Evolutionary conservation across 495 filamentous ascomycete species (phyloP).

Genomic region (Cercophora sp.): DNA sequence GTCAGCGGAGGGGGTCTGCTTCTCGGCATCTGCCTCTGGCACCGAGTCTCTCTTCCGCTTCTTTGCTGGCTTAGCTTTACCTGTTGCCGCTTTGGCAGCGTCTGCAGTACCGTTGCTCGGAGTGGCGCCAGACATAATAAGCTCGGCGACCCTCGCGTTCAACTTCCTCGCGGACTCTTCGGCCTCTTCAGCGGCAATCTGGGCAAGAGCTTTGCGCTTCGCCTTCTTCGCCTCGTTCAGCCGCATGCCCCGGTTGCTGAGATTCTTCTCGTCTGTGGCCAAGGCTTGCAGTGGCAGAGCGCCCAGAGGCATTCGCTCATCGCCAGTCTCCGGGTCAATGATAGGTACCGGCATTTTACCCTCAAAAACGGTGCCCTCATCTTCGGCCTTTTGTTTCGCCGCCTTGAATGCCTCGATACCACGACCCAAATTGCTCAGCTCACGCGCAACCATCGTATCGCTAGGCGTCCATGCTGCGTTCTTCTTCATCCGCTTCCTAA

Average conservation of each 20-base stretch:
- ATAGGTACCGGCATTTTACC: slow-evolving; percentile 40
- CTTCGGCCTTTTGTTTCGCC: slow-evolving; percentile 64
- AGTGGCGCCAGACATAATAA: slow-evolving; percentile 52
- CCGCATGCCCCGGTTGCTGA: slow-evolving; percentile 86
- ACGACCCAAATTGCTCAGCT: slow-evolving; percentile 71
- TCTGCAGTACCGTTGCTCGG: slow-evolving; percentile 20
- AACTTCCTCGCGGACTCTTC: slow-evolving; percentile 58
- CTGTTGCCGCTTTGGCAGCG: slow-evolving; percentile 16
- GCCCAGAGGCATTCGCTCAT: slow-evolving; percentile 43
- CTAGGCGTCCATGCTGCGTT: slow-evolving; percentile 94
- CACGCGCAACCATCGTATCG: slow-evolving; percentile 92
- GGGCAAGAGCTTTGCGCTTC: slow-evolving; percentile 68
- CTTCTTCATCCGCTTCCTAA: slow-evolving; percentile 98
- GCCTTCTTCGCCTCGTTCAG: slow-evolving; percentile 89
- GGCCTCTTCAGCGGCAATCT: slow-evolving; percentile 65
- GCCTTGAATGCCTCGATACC: slow-evolving; percentile 70
- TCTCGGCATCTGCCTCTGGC: slow-evolving; percentile 40
- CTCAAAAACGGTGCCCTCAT: slow-evolving; percentile 61
- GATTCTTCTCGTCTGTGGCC: slow-evolving; percentile 48
- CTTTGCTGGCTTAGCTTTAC: slow-evolving; percentile 34
- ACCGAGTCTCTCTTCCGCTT: slow-evolving; percentile 55
- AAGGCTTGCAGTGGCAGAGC: slow-evolving; percentile 48
- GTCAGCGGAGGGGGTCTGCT: slow-evolving; percentile 33
- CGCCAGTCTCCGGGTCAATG: slow-evolving; percentile 44
- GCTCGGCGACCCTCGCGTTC: slow-evolving; percentile 45